Evolutionary conservation across 805 yeast species (phyloP), one percentile per base, ranked within the genome.

Genomic region (Kuraishia hungarica): DNA sequence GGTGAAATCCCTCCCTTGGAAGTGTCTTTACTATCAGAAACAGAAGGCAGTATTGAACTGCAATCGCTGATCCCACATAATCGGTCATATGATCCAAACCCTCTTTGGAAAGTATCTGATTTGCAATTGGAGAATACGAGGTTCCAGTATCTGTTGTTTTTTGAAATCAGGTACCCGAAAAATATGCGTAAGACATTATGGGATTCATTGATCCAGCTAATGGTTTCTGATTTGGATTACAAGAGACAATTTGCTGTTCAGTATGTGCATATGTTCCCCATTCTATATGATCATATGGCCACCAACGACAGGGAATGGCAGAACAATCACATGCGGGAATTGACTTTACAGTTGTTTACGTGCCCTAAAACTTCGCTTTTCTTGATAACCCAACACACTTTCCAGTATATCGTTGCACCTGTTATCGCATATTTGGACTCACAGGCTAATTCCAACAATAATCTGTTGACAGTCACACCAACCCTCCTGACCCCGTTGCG

Each of bases 111-210:
- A 17, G n/a, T 35, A 17, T 53, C 1, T 50, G 48, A 22, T 54
- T 57, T 10, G 21, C 39, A 5, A 48, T 35, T 10, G 22, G 52
- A 8, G 17, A 48, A 26, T 7, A 75, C 88, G 17, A 74, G 89
- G 60, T 62, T 87, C 13, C 91, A 86, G 63, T 75, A 72, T 60
- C 61, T 87, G 22, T 67, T 86, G 43, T 76, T 74, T 56, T 79
- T 85, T 56, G 88, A 87, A 57, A 73, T 80, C 46, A 73, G 94
- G 59, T 77, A 78, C 39, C 74, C 83, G 70, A 83, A 84, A 56
- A 59, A 61, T 2, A 61, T 78, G 7, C 75, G 94, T 63, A 74
- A 72, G 50, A 64, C 65, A 7, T 54, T 87, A 19, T 77, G 79
- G 51, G 70, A 74, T 26, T 64, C 82, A 1, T 59, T 86, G 2